Evolutionary conservation across 768 basidiomycete genomes (phyloP).

Genomic region (Hirschioporus abietinus): DNA sequence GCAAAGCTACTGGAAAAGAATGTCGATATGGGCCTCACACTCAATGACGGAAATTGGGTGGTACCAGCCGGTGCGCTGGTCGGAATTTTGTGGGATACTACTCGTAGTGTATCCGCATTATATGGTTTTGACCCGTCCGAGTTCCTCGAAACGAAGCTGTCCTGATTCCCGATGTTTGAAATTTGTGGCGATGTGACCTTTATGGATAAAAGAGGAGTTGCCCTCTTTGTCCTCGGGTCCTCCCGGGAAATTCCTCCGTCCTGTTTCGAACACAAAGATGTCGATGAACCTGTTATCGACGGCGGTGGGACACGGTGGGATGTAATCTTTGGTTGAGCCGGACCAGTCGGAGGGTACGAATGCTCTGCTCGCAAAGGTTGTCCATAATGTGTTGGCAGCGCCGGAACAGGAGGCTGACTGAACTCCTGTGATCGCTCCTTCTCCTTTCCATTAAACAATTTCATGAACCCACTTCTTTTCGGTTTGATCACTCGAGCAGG

Average conservation of each 20-base stretch:
- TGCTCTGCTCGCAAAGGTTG: constrained; percentile 17
- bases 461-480: constrained; percentile 80
- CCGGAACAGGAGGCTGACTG: constrained; percentile 54
- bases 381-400: constrained; percentile 34
- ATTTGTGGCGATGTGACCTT: constrained; percentile 1
- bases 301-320: background rate
- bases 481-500: constrained; percentile 53
- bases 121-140: background rate
- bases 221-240: background rate
- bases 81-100: constrained; percentile 22
- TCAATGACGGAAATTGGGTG: constrained; percentile 59
- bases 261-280: background rate
- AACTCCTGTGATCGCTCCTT: constrained; percentile 33
- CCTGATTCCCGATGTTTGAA: background rate
- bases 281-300: background rate
- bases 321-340: constrained; percentile 21
- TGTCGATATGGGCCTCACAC: constrained; percentile 70
- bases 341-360: constrained; percentile 15
- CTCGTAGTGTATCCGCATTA: background rate
- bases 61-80: constrained; percentile 64
- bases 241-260: background rate
- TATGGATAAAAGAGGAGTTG: constrained; percentile 3
- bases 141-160: background rate
- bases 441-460: constrained; percentile 59
- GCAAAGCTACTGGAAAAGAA: constrained; percentile 69